phyloP scores from a whole-genome alignment of 495 filamentous ascomycete genomes.

The Lineolata rhizophorae region DNA sequence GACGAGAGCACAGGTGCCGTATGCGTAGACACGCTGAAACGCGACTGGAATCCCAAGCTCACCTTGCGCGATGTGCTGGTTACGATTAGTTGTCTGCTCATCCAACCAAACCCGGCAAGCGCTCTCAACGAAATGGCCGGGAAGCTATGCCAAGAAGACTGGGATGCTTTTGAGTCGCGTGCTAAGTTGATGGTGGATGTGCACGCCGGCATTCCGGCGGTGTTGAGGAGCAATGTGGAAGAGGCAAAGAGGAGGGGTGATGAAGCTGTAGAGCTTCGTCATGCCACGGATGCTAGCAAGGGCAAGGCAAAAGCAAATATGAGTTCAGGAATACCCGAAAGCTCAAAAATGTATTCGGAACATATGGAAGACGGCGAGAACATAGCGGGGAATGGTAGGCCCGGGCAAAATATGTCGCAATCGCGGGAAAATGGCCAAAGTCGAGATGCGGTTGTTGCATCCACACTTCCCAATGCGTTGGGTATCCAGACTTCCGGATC shows the following conservation, averaged over 20 bases:
- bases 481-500: no score
- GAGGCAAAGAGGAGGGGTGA: conserved; percentile 41
- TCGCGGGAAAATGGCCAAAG: no score
- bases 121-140: conserved; percentile 46
- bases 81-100: conserved; percentile 49
- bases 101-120: conserved; percentile 50
- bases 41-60: conserved; percentile 39
- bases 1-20: conserved; percentile 42
- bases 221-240: conserved; percentile 17
- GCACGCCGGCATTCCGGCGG: conserved; percentile 32
- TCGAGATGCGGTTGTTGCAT: no score
- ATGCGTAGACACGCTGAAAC: conserved; percentile 51
- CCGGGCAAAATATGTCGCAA: no score
- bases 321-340: conserved; percentile 1
- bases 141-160: conserved; percentile 38
- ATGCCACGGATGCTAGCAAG: conserved; percentile 1
- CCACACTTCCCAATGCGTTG: no score
- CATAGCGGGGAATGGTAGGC: no score
- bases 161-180: conserved; percentile 33
- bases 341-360: conserved; percentile 1
- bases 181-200: conserved; percentile 46
- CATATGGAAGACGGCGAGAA: no score
- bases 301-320: conserved; percentile 3
- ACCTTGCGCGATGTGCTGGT: conserved; percentile 42
- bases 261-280: conserved; percentile 15